phyloP scores from a whole-genome alignment of 176 grass and related monocot genomes.

The Cenchrus americanus region DNA sequence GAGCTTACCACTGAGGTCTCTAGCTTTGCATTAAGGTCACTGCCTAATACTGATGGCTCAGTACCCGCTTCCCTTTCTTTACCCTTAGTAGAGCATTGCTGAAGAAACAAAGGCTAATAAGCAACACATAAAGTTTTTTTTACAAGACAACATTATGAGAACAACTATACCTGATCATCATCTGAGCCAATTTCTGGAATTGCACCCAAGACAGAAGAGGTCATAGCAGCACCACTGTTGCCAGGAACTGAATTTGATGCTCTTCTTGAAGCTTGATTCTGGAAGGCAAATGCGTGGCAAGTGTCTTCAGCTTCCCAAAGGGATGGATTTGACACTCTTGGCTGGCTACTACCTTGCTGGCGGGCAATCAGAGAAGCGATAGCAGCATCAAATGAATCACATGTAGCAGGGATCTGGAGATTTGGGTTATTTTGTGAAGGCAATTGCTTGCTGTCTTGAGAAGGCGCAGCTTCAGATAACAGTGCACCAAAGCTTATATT shows the following conservation, averaged over 20 bases:
- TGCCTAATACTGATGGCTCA: background rate
- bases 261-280: slow-evolving; percentile 46
- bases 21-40: slow-evolving; percentile 31
- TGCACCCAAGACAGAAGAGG: slow-evolving; percentile 24
- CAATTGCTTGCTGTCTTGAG: slow-evolving; percentile 56
- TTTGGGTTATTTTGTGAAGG: slow-evolving; percentile 57
- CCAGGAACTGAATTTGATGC: slow-evolving; percentile 29
- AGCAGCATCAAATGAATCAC: slow-evolving; percentile 97
- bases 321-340: slow-evolving; percentile 48
- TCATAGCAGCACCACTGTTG: slow-evolving; percentile 31
- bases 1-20: slow-evolving; percentile 40
- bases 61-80: slow-evolving; percentile 9
- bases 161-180: slow-evolving; percentile 41
- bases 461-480: slow-evolving; percentile 60
- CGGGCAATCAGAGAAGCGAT: slow-evolving; percentile 71
- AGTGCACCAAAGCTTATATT: slow-evolving; percentile 93
- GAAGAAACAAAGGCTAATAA: slow-evolving; percentile 36
- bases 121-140: background rate
- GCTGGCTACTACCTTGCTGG: slow-evolving; percentile 60
- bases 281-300: slow-evolving; percentile 74
- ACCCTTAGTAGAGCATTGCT: slow-evolving; percentile 39
- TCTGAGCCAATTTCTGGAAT: slow-evolving; percentile 49
- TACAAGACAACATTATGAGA: slow-evolving; percentile 9
- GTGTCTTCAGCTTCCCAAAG: slow-evolving; percentile 95
- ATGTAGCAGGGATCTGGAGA: slow-evolving; percentile 62